Conservation (phyloP, 2,329 filamentous ascomycete species). For the Cercospora sojina region DNA sequence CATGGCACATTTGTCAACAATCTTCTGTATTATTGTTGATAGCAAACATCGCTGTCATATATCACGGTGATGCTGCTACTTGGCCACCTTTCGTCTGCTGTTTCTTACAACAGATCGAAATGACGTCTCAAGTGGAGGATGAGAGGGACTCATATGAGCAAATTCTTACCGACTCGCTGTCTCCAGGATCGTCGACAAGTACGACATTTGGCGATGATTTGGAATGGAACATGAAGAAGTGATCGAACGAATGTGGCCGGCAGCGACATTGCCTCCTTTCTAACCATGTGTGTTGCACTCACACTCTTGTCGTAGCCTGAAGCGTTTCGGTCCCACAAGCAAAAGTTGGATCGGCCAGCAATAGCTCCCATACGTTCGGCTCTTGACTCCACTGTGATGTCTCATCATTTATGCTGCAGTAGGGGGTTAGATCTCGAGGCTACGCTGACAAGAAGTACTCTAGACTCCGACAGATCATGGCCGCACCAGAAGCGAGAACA, state of each 20-base stretch:
- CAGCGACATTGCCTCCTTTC: too few species aligned
- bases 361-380: neutral
- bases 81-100: neutral
- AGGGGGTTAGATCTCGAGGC: neutral
- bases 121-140: neutral
- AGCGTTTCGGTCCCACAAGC: neutral
- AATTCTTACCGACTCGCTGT: too few species aligned
- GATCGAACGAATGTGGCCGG: neutral
- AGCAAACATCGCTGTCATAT: neutral
- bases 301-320: neutral
- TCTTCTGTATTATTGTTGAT: neutral
- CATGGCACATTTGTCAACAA: neutral
- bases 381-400: neutral
- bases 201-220: too few species aligned
- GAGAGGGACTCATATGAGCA: too few species aligned
- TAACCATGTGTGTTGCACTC: neutral
- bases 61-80: neutral
- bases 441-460: neutral
- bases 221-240: neutral
- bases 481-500: neutral
- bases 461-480: neutral
- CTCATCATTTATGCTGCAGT: neutral
- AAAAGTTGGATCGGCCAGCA: neutral
- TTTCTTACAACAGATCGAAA: neutral
- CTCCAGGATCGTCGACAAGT: too few species aligned